Evolutionary conservation across 108 stramenopile genomes (phyloP), one percentile per base, ranked within the genome.

Genomic region (Fragilaria crotonensis): DNA sequence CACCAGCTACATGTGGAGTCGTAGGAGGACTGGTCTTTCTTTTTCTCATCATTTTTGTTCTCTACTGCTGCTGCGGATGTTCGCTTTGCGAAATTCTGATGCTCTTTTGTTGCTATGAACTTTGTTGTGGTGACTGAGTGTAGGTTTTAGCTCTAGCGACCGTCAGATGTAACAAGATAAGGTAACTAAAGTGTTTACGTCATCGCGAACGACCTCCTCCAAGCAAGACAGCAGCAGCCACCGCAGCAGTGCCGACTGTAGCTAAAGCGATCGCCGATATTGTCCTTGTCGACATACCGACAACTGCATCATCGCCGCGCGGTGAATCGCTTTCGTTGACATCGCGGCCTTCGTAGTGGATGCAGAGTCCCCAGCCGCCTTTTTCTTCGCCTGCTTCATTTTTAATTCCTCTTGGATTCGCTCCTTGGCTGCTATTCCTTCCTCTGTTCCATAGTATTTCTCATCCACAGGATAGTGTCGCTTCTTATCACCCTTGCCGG

Each of bases 391-490:
- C 14, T 41, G 7, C 14, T 41, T 41, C 36, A 41, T 14, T 41
- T 41, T 41, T 41, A 11, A 7, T 41, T 41, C 14, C 36, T 41
- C 36, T 41, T 41, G 7, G 14, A 14, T 41, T 41, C 14, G 36
- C 7, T 41, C 36, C 7, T 41, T 14, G 11, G 7, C 36, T 11
- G 14, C 7, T 11, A 7, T 14, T 21, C 74, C 74, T 52, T 79
- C 74, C 48, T 79, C 67, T 0, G 73, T 79, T 36, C 73, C 73
- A 49, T 79, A 75, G 26, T 66, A 46, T 30, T 18, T 52, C 30
- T 75, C 57, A 57, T 79, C 72, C 19, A 79, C 74, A 1, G 78
- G 59, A 58, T 79, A 62, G 33, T 68, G 30, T 47, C 74, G 23
- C 30, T 79, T 79, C 28, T 64, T 57, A 5, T 62, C 45, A n/a